These are phyloP conservation scores for Monosporascus sp. DNA, from an alignment of 2,329 filamentous ascomycete species.

Conservation along the genomic window DNA sequence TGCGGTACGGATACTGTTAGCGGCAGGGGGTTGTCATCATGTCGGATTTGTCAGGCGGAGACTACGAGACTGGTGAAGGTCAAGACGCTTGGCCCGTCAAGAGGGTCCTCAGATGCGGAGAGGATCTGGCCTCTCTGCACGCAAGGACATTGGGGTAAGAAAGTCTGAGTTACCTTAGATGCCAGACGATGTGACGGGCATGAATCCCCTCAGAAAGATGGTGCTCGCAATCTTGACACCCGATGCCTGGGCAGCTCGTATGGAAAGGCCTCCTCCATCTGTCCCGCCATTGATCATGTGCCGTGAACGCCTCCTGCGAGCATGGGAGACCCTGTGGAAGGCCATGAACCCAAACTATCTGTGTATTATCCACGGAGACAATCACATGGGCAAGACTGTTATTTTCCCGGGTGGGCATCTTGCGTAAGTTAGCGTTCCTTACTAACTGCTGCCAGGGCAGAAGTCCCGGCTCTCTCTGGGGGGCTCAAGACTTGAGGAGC, in stretches of 20 bases:
- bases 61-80: conserved; percentile 8
- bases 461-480: too few species aligned
- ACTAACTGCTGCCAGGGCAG: too few species aligned
- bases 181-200: conserved; percentile 10
- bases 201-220: too few species aligned
- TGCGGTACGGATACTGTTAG: not conserved
- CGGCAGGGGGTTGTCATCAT: conserved; percentile 9
- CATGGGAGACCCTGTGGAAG: too few species aligned
- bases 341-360: conserved; percentile 20
- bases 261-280: too few species aligned
- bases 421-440: too few species aligned
- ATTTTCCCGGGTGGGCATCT: conserved; percentile 12
- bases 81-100: conserved; percentile 7
- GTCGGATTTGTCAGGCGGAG: conserved; percentile 6
- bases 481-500: too few species aligned
- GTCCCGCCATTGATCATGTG: too few species aligned
- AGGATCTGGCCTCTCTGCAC: conserved; percentile 25
- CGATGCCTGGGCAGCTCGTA: conserved; percentile 11
- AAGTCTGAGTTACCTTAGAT: conserved; percentile 2
- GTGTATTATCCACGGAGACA: conserved; percentile 25
- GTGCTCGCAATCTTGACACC: not conserved
- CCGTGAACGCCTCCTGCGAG: too few species aligned
- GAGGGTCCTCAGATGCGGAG: conserved; percentile 13
- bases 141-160: conserved; percentile 5
- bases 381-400: conserved; percentile 26